Evolutionary conservation across 768 basidiomycete species (phyloP).

Genomic region (Fomitopsis pulvina): DNA sequence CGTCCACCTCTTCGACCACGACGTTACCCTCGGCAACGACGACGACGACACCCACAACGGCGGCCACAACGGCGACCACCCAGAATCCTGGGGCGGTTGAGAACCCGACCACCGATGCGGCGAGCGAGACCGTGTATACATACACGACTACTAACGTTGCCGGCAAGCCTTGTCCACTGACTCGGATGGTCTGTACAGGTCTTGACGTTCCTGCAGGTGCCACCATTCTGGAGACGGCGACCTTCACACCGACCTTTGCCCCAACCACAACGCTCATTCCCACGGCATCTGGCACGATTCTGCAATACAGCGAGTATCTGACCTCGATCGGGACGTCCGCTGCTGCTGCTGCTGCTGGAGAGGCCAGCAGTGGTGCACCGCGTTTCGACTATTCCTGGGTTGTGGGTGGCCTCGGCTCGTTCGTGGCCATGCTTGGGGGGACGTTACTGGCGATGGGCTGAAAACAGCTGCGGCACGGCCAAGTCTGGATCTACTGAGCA

Average conservation of each 20-base stretch:
- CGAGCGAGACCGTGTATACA: conserved; percentile 19
- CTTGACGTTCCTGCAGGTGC: conserved; percentile 10
- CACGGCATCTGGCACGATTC: conserved; percentile 23
- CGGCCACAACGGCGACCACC: conserved; percentile 8
- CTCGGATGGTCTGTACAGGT: background rate
- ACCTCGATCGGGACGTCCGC: conserved; percentile 23
- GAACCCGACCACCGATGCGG: conserved; percentile 23
- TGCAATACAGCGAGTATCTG: conserved; percentile 26
- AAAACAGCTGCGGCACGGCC: background rate
- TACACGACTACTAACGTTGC: conserved; percentile 31
- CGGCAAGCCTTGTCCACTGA: conserved; percentile 12
- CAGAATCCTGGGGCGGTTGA: conserved; percentile 14
- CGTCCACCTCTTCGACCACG: conserved; percentile 17
- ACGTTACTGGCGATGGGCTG: conserved; percentile 10
- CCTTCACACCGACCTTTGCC: conserved; percentile 28
- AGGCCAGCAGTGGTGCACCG: conserved; percentile 4
- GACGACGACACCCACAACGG: conserved; percentile 4
- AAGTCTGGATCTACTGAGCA: background rate
- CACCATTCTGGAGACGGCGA: conserved; percentile 18
- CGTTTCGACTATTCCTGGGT: conserved; percentile 9
- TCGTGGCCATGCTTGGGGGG: conserved; percentile 8
- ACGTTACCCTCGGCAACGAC: conserved; percentile 12
- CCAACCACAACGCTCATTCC: conserved; percentile 15
- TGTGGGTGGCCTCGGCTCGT: background rate
- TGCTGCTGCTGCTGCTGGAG: no score